Base-by-base conservation (phyloP, 108 stramenopile genomes). In the Nitzschia sp. region DNA sequence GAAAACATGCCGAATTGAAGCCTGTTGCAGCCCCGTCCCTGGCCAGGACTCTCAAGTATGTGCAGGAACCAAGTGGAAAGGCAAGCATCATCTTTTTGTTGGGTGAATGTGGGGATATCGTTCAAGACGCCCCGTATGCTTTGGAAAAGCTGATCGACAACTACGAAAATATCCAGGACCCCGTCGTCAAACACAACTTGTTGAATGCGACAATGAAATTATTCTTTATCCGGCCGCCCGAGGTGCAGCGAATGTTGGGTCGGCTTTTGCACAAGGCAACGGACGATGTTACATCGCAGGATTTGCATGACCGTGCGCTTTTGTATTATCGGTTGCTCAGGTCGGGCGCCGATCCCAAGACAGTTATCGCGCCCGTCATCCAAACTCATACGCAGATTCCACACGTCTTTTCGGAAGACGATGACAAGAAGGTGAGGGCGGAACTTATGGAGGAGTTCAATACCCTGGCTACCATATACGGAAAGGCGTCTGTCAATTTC, bases 211-310 rank as follows among this genome's bases (percentile, higher is more conserved):
- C 96, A 9, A 85, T 96, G 71, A 98, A 97, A 63, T 80, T 99
- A 1, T 98, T 99, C 80, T 98, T 98, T 76, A 68, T 85, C 70
- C 85, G 98, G n/a, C 94, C 99, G n/a, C 97, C 98, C 1, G 98
- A 99, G 79, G 81, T 96, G 48, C 97, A 97, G 65, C 72, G 72
- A 2, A 98, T 98, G 97, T 85, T 99, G 24, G 98, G 97, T 19
- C 81, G 95, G 17, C 90, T 98, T 11, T 81, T 99, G 59, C 77
- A 80, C 38, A 82, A 91, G 47, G 97, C 95, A 1, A 95, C 93
- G 15, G 89, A 97, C 63, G 99, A 98, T 70, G 87, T 87, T 9
- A 82, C 91, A 17, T 87, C 82, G 21, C 96, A 97, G 47, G 97
- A 99, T 82, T 77, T 98, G 56, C 98, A 98, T 71, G 99, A 99